Base-by-base conservation (phyloP, 2,329 filamentous ascomycete genomes). In the Domatiomyces catenatus region DNA sequence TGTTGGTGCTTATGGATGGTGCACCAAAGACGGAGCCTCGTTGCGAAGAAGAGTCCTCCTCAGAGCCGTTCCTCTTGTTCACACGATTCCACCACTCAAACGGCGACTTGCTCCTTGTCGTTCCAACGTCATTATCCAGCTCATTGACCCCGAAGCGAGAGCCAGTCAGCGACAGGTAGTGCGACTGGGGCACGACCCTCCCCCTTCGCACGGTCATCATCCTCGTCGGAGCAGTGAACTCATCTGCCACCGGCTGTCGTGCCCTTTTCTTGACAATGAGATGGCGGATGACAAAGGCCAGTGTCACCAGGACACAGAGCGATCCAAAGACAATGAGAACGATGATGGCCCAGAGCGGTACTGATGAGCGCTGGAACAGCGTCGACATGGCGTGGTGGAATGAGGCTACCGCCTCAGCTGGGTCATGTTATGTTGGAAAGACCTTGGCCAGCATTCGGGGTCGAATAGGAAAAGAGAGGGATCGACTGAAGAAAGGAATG, bases 141-240 rank as follows among this genome's bases (percentile, higher is more conserved):
- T 56, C 54, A 46, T 55, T 54, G 42, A 57, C 49, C 18, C 58
- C 58, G 46, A 60, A 60, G 44, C 49, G 59, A 24, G 58, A 60
- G n/a, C 58, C 58, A 4, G 58, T 60, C 44, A 60, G 53, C 39
- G 58, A 60, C 19, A 59, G 48, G 50, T 60, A 56, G 42, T 57
- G 56, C 19, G 58, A 58, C 22, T 51, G 53, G 8, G 56, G 57
- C 10, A 60, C 58, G 24, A 60, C 46, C 43, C 57, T 50, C 17
- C 58, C 58, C 45, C 58, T 53, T 36, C 57, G 52, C 24, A 60
- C 49, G 3, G 58, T 58, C n/a, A 60, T 52, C 32, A 51, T 52
- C n/a, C 58, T 53, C 42, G 56, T 56, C 20, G 58, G 53, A 32
- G 49, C 50, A 28, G 55, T 54, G 47, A 50, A 46, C 18, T 54